These are phyloP conservation scores for Fraxinus excelsior DNA, from an alignment of 257 asterid genomes.

Conservation along the genomic window DNA sequence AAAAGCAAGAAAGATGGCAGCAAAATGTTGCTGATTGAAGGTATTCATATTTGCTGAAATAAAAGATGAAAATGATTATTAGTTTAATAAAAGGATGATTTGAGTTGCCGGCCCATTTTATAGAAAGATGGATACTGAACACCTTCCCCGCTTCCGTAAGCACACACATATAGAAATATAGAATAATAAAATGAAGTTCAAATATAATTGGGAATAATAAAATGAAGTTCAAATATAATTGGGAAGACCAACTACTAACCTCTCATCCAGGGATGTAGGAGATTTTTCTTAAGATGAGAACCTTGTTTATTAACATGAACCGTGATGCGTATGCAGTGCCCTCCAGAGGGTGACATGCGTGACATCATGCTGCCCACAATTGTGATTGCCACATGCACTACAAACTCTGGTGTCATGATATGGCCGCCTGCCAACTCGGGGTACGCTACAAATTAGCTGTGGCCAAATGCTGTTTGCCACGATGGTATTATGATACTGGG, in stretches of 20 bases:
- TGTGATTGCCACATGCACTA: too few relatives aligned
- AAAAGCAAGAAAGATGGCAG: constrained; percentile 73
- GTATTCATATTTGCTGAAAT: constrained; percentile 33
- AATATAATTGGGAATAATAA: constrained; percentile 12
- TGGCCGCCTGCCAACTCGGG: background rate
- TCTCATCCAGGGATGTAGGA: background rate
- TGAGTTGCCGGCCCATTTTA: background rate
- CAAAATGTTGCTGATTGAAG: constrained; percentile 90
- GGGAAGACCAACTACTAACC: background rate
- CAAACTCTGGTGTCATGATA: too few relatives aligned
- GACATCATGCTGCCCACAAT: background rate
- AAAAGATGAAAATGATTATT: background rate
- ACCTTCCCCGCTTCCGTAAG: background rate
- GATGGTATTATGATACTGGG: background rate
- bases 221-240: constrained; percentile 19
- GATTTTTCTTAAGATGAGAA: constrained; percentile 14
- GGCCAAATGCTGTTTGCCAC: background rate
- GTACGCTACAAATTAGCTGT: background rate
- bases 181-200: too few relatives aligned
- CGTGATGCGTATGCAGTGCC: background rate
- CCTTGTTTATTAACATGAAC: background rate
- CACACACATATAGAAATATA: background rate
- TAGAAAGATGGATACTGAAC: background rate
- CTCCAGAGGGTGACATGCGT: background rate
- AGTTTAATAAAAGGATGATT: background rate